Conservation (phyloP, 495 filamentous ascomycete species). For the Viridothelium virens region DNA sequence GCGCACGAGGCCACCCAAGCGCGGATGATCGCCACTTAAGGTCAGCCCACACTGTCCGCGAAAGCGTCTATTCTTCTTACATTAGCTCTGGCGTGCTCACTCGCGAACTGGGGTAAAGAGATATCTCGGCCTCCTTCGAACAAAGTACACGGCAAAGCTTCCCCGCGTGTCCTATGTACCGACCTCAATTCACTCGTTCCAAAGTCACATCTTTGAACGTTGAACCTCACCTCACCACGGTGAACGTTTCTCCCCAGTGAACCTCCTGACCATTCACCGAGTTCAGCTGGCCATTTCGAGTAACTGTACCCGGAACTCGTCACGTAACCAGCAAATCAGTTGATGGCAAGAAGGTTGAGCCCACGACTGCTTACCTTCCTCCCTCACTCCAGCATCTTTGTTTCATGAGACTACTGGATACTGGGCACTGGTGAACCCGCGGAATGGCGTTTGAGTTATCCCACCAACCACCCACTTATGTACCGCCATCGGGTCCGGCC, state of each 20-base stretch:
- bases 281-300: background rate
- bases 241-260: background rate
- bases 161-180: constrained; percentile 8
- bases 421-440: background rate
- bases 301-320: background rate
- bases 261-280: background rate
- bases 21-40: constrained; percentile 12
- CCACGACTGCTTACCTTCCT: background rate
- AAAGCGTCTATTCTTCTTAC: constrained; percentile 1
- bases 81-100: constrained; percentile 9
- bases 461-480: constrained; percentile 2
- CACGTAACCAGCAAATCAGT: background rate
- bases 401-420: constrained; percentile 7
- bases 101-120: background rate
- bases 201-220: background rate
- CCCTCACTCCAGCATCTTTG: constrained; percentile 6
- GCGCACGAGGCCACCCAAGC: constrained; percentile 4
- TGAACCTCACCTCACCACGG: background rate
- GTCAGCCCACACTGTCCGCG: constrained; percentile 8
- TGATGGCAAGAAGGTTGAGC: constrained; percentile 7
- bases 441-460: constrained; percentile 12
- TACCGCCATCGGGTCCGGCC: background rate
- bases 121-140: constrained; percentile 4
- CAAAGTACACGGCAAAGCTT: constrained; percentile 1
- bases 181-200: constrained; percentile 12